Evolutionary conservation across 306 rosid species (phyloP), one percentile per base, ranked within the genome.

Genomic region (Crataegus laevigata): DNA sequence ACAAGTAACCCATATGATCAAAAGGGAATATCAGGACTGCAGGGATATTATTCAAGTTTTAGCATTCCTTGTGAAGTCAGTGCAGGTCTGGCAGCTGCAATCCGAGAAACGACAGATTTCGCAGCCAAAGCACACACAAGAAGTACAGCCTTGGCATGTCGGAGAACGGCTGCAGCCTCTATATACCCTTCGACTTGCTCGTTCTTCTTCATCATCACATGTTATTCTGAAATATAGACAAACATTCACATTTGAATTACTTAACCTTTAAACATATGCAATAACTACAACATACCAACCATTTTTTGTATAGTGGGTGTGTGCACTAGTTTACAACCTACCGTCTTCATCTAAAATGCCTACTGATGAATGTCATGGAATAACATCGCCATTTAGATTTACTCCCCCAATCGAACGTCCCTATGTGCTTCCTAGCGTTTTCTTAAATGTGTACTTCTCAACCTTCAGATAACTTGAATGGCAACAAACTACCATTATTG

Each of bases 21-120:
- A 66, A 25, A 52, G 15, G 59, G 38, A 66, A 47, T 36, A 71
- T 67, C n/a, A 21, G 76, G 61, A 32, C 62, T 34, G 8, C 52
- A 29, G 61, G 69, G 26, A 32, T 26, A 0, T 43, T 52, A 50
- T 75, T 94, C 81, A 84, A 64, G 84, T 75, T 82, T 82, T 90
- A 22, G 89, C 96, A 75, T 91, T 94, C 79, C 78, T 90, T 21
- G 97, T 91, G 77, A 94, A 94, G 89, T 91, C 97, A 32, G 90
- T 85, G 82, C 98, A 94, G 55, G 96, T 94, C 90, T 91, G 98
- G 91, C 97, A 94, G 84, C 87, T 85, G 89, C 97, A 94, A 81
- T 94, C 97, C 13, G 96, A 91, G 85, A 91, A 91, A 15, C 97
- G 96, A 78, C 98, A 94, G 62, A 84, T 85, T 58, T 90, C 93